These are phyloP conservation scores for Millerago galiae DNA, from an alignment of 805 yeast species.

Conservation along the genomic window DNA sequence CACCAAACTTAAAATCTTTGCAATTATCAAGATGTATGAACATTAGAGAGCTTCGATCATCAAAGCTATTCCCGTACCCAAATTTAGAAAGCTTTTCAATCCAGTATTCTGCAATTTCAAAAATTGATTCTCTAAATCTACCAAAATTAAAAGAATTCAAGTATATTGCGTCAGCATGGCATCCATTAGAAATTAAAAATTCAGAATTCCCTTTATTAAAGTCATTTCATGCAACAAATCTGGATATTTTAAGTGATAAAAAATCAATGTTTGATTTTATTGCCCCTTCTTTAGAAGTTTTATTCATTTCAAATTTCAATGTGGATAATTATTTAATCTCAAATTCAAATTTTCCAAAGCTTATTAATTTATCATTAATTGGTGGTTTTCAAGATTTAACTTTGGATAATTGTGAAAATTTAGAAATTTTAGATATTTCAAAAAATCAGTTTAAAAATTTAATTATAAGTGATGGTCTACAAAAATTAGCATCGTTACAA, in stretches of 20 bases:
- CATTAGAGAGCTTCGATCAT: not conserved
- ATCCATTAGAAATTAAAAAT: not conserved
- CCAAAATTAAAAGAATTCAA: not conserved
- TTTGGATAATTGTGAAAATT: not conserved
- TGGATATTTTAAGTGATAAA: no score
- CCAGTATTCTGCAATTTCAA: not conserved
- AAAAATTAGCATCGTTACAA: no score
- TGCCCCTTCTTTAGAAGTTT: no score
- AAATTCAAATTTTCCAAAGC: not conserved
- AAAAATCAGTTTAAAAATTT: no score
- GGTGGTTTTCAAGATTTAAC: not conserved
- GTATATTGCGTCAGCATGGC: not conserved
- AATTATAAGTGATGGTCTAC: no score
- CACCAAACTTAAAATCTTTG: not conserved
- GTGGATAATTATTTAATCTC: no score
- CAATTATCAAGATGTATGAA: not conserved
- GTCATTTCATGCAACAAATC: not conserved
- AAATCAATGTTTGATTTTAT: no score
- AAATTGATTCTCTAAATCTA: not conserved
- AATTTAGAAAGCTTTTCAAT: not conserved
- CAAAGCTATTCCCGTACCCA: not conserved
- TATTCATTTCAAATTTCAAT: no score
- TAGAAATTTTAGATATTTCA: not conserved
- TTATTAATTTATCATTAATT: not conserved
- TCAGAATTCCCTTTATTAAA: not conserved